These are phyloP conservation scores for Talaromyces proteolyticus DNA, from an alignment of 495 filamentous ascomycete genomes.

Conservation along the genomic window DNA sequence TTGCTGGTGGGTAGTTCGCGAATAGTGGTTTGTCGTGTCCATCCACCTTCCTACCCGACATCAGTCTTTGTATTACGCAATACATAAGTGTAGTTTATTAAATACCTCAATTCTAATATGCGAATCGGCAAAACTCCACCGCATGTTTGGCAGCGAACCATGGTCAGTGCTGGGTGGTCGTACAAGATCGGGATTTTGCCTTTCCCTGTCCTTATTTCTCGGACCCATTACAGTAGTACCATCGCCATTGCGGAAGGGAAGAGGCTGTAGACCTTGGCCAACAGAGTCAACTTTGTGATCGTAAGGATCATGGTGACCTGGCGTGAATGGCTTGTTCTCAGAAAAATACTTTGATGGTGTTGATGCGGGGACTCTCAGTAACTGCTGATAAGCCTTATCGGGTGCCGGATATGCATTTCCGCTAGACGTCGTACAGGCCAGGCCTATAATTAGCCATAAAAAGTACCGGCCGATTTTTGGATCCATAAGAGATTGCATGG, in stretches of 20 bases:
- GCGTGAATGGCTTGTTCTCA: slow-evolving; percentile 24
- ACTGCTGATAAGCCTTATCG: not conserved
- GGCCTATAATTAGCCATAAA: too few species aligned
- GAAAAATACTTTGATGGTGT: slow-evolving; percentile 9
- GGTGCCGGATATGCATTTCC: not conserved
- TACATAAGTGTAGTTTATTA: too few species aligned
- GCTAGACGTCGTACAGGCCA: too few species aligned
- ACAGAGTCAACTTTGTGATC: slow-evolving; percentile 51
- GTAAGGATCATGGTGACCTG: slow-evolving; percentile 37
- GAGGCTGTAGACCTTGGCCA: slow-evolving; percentile 50
- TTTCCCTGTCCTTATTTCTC: slow-evolving; percentile 55
- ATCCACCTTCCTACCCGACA: slow-evolving; percentile 52
- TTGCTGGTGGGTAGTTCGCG: slow-evolving; percentile 52
- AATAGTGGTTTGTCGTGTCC: slow-evolving; percentile 62
- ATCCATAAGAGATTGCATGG: too few species aligned
- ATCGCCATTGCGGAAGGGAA: slow-evolving; percentile 60
- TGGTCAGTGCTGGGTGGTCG: slow-evolving; percentile 60
- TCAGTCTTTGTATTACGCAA: not conserved
- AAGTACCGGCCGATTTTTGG: too few species aligned
- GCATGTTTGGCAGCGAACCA: slow-evolving; percentile 56
- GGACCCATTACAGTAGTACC: slow-evolving; percentile 60
- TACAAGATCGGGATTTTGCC: slow-evolving; percentile 58
- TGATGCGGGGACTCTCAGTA: slow-evolving; percentile 7
- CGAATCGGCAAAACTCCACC: slow-evolving; percentile 64
- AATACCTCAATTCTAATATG: slow-evolving; percentile 61